Evolutionary conservation across 2,329 filamentous ascomycete species (phyloP).

Genomic region (Fusarium guadeloupense): DNA sequence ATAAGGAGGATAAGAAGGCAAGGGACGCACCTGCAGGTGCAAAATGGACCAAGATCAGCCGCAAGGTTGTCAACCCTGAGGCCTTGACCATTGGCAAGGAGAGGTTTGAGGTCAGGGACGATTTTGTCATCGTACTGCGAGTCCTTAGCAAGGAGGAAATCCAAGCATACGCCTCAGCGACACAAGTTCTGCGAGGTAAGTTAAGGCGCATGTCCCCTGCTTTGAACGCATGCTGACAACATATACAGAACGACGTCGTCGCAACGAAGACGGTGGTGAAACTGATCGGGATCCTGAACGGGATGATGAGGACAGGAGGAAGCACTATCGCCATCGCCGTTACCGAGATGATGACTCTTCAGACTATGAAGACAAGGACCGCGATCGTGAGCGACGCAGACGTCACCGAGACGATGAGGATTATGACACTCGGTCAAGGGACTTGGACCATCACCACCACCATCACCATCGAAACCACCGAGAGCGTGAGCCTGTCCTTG

Average conservation of each 20-base stretch:
- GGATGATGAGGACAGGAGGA: constrained; percentile 42
- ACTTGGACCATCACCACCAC: constrained; percentile 48
- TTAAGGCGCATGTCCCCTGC: constrained; percentile 11
- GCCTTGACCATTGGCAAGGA: constrained; percentile 88
- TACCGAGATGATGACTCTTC: constrained; percentile 41
- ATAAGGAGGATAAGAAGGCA: constrained; percentile 81
- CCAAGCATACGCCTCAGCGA: constrained; percentile 83
- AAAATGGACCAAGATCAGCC: constrained; percentile 92
- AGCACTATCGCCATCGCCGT: constrained; percentile 37
- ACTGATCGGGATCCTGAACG: constrained; percentile 45
- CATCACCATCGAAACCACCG: constrained; percentile 48
- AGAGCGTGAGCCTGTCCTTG: constrained; percentile 42
- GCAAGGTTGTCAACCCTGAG: constrained; percentile 87
- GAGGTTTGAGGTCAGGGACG: constrained; percentile 88
- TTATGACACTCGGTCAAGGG: constrained; percentile 41
- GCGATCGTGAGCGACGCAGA: constrained; percentile 49
- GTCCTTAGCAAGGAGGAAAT: constrained; percentile 91
- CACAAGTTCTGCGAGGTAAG: constrained; percentile 81
- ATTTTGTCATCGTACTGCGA: constrained; percentile 91
- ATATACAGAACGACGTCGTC: constrained; percentile 46
- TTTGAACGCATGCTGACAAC: constrained; percentile 16
- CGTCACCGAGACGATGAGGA: constrained; percentile 46
- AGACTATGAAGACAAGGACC: constrained; percentile 49
- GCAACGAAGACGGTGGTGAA: constrained; percentile 45
- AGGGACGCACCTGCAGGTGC: constrained; percentile 80